phyloP scores from a whole-genome alignment of 139 green algal genomes.

The Chlamydomonas sphaeroides region DNA sequence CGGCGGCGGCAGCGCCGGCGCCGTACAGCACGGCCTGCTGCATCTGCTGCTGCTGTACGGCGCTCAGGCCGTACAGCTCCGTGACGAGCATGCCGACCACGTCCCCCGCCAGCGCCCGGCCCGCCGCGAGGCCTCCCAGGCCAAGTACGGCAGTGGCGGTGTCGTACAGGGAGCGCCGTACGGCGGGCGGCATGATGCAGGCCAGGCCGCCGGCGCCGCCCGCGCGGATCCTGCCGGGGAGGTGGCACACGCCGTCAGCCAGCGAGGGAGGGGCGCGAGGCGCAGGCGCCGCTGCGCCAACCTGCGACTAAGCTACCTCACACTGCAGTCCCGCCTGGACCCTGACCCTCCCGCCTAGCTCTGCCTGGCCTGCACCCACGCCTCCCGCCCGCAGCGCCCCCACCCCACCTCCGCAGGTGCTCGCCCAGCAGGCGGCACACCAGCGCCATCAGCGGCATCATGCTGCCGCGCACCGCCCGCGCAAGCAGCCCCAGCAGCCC shows the following conservation, averaged over 20 bases:
- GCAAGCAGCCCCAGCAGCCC: conserved; percentile 42
- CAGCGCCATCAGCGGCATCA: conserved; percentile 52
- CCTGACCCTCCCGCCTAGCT: too few relatives aligned
- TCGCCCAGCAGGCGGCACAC: conserved; percentile 46
- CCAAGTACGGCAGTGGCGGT: conserved; percentile 40
- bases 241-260: too few relatives aligned
- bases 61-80: conserved; percentile 64
- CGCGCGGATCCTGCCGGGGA: conserved; percentile 15
- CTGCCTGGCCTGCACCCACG: too few relatives aligned
- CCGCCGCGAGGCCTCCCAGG: conserved; percentile 42
- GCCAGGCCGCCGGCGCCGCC: conserved; percentile 24
- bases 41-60: conserved; percentile 21
- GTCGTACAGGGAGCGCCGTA: conserved; percentile 50
- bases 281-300: too few relatives aligned
- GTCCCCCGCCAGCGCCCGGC: conserved; percentile 36
- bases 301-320: too few relatives aligned
- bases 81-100: conserved; percentile 21
- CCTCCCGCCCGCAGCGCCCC: background rate
- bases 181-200: background rate
- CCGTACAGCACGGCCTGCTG: background rate
- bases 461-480: background rate
- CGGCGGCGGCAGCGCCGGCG: background rate
- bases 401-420: conserved; percentile 46
- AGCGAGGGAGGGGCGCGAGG: too few relatives aligned
- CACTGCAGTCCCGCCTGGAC: too few relatives aligned